These are phyloP conservation scores for Dryas integrifolia DNA, from an alignment of 331 rosid species.

Conservation along the genomic window DNA sequence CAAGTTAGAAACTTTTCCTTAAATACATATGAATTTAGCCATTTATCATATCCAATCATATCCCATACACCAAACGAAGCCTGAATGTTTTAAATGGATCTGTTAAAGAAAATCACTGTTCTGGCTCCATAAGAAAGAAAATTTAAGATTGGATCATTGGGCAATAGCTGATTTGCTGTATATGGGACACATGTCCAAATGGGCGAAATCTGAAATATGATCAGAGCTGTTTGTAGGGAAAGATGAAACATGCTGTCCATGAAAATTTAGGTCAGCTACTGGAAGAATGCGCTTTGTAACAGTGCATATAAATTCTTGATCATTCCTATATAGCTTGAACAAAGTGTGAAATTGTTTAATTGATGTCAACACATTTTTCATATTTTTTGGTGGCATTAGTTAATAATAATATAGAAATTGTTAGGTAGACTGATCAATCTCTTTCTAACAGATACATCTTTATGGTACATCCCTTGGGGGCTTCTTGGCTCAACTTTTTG, in stretches of 20 bases:
- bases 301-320: not conserved
- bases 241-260: not conserved
- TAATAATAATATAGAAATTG: conserved; percentile 17
- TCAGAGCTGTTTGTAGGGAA: not conserved
- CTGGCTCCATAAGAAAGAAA: not conserved
- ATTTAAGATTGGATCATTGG: not conserved
- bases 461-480: conserved; percentile 97
- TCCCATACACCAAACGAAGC: no score
- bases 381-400: conserved; percentile 11
- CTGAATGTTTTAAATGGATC: not conserved
- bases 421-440: conserved; percentile 24
- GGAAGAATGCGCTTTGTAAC: not conserved
- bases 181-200: not conserved
- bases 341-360: not conserved
- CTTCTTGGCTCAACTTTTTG: conserved; percentile 90
- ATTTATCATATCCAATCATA: no score
- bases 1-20: no score
- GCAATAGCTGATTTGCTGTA: not conserved
- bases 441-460: conserved; percentile 71
- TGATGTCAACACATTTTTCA: not conserved
- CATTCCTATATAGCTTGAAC: not conserved
- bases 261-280: not conserved
- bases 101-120: not conserved
- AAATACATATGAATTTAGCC: no score
- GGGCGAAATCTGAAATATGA: not conserved